Base-by-base conservation (phyloP, 176 grass and related monocot species). In the Triticum monococcum region DNA sequence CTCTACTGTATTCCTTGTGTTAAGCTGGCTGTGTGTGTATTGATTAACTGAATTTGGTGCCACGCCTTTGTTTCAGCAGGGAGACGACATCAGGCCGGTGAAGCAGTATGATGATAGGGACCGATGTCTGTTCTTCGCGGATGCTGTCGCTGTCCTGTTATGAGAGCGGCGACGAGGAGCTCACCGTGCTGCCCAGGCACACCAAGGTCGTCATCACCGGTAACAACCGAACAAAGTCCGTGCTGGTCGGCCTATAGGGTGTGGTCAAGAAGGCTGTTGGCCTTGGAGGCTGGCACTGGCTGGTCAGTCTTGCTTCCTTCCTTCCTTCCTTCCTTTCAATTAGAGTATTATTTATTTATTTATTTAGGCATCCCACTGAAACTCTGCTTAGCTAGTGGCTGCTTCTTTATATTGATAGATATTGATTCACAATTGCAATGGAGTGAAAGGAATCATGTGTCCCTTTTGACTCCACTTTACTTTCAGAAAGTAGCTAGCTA, bases 181-280 rank as follows among this genome's bases (percentile, higher is more conserved):
- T 93, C 30, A 88, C 91, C 0, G 89, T 93, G 65, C 89, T 96
- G 52, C 94, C 91, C 11, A 86, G 86, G 64, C 87, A 96, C 64
- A 96, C 94, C 12, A 96, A 96, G 83, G 94, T 96, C 79, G 79
- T 93, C 38, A 89, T 96, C 79, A 96, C 91, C 7, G 94, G 94
- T 83, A 96, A 96, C 87, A 96, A 96, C 85, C 87, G 94, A 38
- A 96, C 94, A 33, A 96, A 96, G 61, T 96, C 94, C 23, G 89
- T 96, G 63, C 86, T 96, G 81, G 94, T 96, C 5, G 94, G 94
- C 48, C 82, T 96, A 3, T 87, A 96, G 78, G 94, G 94, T 5
- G 94, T 96, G 63, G 91, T 96, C 60, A 96, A 96, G 89, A 96
- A 96, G 85, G 89, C 91, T 86, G 91, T 96, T 72, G 94, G 94